Percentiles rank a stretch among this genome's conserved stretches.
Conservation (phyloP, 305 asterid genomes). For the Andrographis paniculata region DNA sequence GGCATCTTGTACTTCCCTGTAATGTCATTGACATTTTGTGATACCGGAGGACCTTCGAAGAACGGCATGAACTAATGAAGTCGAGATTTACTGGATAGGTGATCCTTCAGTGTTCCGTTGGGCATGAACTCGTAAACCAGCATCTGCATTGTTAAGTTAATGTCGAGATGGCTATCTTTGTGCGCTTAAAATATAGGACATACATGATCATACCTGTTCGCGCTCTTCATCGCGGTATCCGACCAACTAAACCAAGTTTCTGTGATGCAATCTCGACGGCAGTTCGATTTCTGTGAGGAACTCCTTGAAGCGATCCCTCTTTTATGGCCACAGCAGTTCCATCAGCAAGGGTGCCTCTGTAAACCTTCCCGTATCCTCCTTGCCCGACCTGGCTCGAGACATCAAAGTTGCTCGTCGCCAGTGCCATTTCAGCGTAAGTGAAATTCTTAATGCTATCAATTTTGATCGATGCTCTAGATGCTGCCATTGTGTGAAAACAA, state of each 20-base stretch:
- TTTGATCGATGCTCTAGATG: slow-evolving; percentile 61
- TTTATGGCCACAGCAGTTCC: slow-evolving; percentile 85
- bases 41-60: too few relatives aligned
- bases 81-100: slow-evolving; percentile 82
- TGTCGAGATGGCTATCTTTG: too few relatives aligned
- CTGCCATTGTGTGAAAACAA: slow-evolving; percentile 36
- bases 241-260: slow-evolving; percentile 75
- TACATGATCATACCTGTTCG: slow-evolving; percentile 95
- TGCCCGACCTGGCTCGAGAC: slow-evolving; percentile 61
- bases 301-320: slow-evolving; percentile 88
- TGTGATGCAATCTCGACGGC: slow-evolving; percentile 82
- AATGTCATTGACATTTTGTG: too few relatives aligned
- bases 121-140: slow-evolving; percentile 91
- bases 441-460: slow-evolving; percentile 89
- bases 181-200: too few relatives aligned
- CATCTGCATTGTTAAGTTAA: slow-evolving; percentile 51
- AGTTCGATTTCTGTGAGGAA: slow-evolving; percentile 90
- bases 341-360: slow-evolving; percentile 70
- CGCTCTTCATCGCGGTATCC: slow-evolving; percentile 94
- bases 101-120: slow-evolving; percentile 78
- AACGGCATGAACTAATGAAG: too few relatives aligned
- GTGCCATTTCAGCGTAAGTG: slow-evolving; percentile 57
- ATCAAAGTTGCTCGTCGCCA: slow-evolving; percentile 56
- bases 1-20: too few relatives aligned
- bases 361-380: slow-evolving; percentile 95